These are phyloP conservation scores for Platismatia glauca DNA, from an alignment of 495 filamentous ascomycete species.

Conservation along the genomic window DNA sequence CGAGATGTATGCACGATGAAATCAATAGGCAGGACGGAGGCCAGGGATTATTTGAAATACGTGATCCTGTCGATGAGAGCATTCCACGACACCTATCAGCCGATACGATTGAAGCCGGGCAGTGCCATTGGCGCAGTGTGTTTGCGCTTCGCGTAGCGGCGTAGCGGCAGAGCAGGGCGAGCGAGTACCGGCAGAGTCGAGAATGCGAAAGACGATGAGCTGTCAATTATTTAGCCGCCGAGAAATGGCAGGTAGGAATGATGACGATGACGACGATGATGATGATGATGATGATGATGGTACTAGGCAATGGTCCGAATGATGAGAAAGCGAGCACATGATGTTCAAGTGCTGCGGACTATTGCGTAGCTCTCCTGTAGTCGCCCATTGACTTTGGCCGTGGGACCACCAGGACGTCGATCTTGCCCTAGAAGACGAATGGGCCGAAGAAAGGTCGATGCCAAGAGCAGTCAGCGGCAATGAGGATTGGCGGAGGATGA, in stretches of 20 bases:
- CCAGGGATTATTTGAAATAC: not conserved
- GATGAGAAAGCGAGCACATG: constrained; percentile 15
- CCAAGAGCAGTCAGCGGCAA: not conserved
- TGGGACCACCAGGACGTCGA: too few relatives aligned
- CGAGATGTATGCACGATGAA: not conserved
- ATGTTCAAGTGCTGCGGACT: constrained; percentile 13
- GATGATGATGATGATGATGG: too few relatives aligned
- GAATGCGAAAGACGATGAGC: constrained; percentile 4
- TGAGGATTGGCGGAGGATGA: not conserved
- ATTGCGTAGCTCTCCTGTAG: not conserved
- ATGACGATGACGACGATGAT: too few relatives aligned
- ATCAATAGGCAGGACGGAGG: not conserved
- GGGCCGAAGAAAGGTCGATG: not conserved
- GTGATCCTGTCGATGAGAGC: not conserved
- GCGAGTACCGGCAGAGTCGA: not conserved
- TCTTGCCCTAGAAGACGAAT: too few relatives aligned
- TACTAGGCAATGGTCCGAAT: too few relatives aligned
- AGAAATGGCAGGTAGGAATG: constrained; percentile 3
- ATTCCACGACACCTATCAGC: not conserved
- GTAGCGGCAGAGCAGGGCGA: too few relatives aligned
- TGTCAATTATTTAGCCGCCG: constrained; percentile 16
- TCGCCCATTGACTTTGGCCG: not conserved
- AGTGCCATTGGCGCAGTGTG: too few relatives aligned
- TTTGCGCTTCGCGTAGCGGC: not conserved
- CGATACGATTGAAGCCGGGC: not conserved